phyloP scores from a whole-genome alignment of 306 rosid genomes.

The Aeschynomene evenia region DNA sequence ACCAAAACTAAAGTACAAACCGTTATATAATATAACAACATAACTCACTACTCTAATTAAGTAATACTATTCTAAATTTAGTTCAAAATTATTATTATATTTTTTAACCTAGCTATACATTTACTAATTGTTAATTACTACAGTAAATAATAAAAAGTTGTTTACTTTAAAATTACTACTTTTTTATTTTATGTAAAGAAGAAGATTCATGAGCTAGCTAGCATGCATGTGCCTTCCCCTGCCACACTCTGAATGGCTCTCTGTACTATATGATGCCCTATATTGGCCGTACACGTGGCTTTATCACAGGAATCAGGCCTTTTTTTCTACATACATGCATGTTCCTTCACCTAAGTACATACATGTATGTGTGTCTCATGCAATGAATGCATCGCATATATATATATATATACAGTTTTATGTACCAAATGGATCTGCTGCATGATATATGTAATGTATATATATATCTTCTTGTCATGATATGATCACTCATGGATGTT shows the following conservation, averaged over 20 bases:
- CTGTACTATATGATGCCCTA: not conserved
- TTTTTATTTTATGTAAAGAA: too few relatives aligned
- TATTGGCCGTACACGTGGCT: conserved; percentile 32
- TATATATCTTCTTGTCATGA: not conserved
- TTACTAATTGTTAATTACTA: too few relatives aligned
- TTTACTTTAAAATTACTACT: too few relatives aligned
- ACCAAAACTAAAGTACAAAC: not conserved
- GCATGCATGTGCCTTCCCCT: conserved; percentile 18
- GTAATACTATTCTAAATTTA: too few relatives aligned
- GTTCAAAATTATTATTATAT: not conserved
- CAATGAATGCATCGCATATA: too few relatives aligned
- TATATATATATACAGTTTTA: too few relatives aligned
- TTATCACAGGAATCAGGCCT: not conserved
- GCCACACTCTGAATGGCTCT: not conserved
- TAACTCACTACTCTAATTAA: too few relatives aligned
- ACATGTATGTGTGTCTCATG: not conserved
- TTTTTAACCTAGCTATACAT: not conserved
- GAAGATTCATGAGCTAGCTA: too few relatives aligned
- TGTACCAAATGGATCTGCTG: not conserved
- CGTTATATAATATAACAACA: too few relatives aligned
- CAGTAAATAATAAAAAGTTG: too few relatives aligned
- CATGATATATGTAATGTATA: too few relatives aligned
- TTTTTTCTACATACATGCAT: not conserved
- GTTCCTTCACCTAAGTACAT: not conserved
- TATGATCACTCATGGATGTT: not conserved